These are phyloP conservation scores for Geotrichum ghanense DNA, from an alignment of 805 yeast species.

Conservation along the genomic window DNA sequence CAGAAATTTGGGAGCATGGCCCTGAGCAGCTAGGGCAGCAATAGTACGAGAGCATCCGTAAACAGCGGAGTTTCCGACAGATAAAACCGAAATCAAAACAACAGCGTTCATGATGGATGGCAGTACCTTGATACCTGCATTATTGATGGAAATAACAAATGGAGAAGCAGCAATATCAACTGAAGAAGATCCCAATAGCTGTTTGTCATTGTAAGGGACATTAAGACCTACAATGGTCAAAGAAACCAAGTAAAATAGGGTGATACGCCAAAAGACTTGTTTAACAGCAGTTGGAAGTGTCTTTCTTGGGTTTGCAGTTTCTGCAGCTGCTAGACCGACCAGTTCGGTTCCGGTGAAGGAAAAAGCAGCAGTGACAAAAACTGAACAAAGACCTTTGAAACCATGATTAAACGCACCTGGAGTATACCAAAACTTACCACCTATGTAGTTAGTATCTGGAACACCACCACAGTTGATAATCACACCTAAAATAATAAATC, in stretches of 20 bases:
- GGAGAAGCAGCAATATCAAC: constrained; percentile 62
- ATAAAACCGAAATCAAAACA: constrained; percentile 53
- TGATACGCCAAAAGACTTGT: constrained; percentile 75
- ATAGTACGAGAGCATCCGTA: constrained; percentile 64
- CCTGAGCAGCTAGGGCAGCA: constrained; percentile 55
- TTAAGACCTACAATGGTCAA: constrained; percentile 50
- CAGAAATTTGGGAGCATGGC: constrained; percentile 48
- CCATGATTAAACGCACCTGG: constrained; percentile 57
- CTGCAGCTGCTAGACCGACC: constrained; percentile 69
- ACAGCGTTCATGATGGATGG: constrained; percentile 65
- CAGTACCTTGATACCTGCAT: constrained; percentile 55
- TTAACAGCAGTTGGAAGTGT: constrained; percentile 64
- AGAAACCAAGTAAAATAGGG: constrained; percentile 54
- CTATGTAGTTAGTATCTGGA: constrained; percentile 42
- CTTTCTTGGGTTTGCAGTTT: constrained; percentile 54
- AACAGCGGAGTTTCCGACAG: constrained; percentile 65
- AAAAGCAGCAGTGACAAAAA: constrained; percentile 69
- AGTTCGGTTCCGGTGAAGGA: constrained; percentile 68
- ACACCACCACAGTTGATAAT: constrained; percentile 42
- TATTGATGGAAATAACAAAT: constrained; percentile 57
- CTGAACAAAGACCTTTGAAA: constrained; percentile 61
- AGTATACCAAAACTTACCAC: constrained; percentile 46
- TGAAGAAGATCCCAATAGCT: constrained; percentile 38
- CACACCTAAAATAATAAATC: constrained; percentile 50
- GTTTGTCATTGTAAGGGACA: constrained; percentile 51